These are phyloP conservation scores for Clonostachys rhizophaga DNA, from an alignment of 2,329 filamentous ascomycete genomes.

Conservation along the genomic window DNA sequence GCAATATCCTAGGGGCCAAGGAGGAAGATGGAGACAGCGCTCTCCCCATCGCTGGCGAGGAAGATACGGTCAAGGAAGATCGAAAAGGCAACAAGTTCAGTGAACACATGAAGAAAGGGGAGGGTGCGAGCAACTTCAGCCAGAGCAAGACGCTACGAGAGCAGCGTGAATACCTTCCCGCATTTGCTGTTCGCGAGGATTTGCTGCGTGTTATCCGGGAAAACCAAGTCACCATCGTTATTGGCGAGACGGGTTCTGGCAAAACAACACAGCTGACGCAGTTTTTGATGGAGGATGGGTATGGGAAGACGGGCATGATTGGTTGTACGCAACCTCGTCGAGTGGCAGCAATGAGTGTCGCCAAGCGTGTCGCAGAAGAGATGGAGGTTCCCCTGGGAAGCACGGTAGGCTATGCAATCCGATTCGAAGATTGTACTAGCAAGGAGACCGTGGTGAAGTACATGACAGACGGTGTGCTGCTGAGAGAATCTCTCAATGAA, in stretches of 20 bases:
- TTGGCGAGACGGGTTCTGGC: constrained; percentile 94
- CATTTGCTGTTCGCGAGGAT: constrained; percentile 94
- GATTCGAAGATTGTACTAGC: constrained; percentile 97
- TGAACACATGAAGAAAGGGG: constrained; percentile 78
- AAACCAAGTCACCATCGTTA: constrained; percentile 95
- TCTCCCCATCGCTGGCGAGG: constrained; percentile 68
- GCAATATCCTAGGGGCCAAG: constrained; percentile 93
- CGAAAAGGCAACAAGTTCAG: constrained; percentile 69
- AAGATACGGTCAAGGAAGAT: constrained; percentile 33
- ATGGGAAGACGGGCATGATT: constrained; percentile 82
- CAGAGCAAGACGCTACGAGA: constrained; percentile 86
- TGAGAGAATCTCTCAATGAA: constrained; percentile 90
- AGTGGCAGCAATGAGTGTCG: constrained; percentile 98
- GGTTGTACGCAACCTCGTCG: constrained; percentile 94
- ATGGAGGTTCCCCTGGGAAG: constrained; percentile 92
- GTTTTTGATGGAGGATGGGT: constrained; percentile 93
- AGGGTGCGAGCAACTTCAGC: constrained; percentile 87
- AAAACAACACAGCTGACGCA: constrained; percentile 98
- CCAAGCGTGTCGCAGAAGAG: constrained; percentile 95
- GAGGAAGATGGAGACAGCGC: constrained; percentile 92
- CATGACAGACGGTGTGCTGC: constrained; percentile 95
- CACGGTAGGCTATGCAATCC: constrained; percentile 91
- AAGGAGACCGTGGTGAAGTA: constrained; percentile 96
- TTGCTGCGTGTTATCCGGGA: constrained; percentile 87
- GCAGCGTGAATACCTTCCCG: constrained; percentile 88